Percentiles rank a stretch among this genome's conserved stretches.
phyloP scores from a whole-genome alignment of 345 rosid genomes.

The Acer campestre region DNA sequence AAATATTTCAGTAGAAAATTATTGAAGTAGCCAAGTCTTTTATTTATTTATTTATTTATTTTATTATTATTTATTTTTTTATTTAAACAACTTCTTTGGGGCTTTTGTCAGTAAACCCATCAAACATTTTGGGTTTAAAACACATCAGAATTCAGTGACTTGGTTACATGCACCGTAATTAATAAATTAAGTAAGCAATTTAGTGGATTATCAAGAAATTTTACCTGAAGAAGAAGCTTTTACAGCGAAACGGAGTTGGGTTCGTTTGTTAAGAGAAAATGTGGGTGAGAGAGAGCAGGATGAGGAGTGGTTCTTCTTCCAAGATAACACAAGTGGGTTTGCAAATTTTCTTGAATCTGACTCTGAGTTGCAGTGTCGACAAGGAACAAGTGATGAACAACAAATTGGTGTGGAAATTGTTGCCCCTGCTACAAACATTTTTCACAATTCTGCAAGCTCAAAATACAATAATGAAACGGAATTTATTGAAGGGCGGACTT shows the following conservation, averaged over 20 bases:
- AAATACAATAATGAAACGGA: not conserved
- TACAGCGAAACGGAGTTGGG: conserved; percentile 23
- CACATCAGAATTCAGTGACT: too few relatives aligned
- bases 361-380: conserved; percentile 19
- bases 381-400: conserved; percentile 19
- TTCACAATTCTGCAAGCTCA: conserved; percentile 6
- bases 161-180: not conserved
- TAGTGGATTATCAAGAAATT: not conserved
- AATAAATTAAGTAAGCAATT: not conserved
- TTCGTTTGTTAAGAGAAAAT: not conserved
- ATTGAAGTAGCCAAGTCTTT: too few relatives aligned
- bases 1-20: too few relatives aligned
- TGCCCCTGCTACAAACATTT: conserved; percentile 29
- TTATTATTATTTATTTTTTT: too few relatives aligned
- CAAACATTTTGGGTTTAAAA: too few relatives aligned
- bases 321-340: conserved; percentile 10
- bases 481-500: conserved; percentile 1
- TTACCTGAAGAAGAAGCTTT: conserved; percentile 57
- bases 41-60: too few relatives aligned
- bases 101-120: too few relatives aligned
- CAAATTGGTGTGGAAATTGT: conserved; percentile 32
- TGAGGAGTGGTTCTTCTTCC: not conserved
- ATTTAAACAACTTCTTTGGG: too few relatives aligned
- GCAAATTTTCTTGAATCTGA: conserved; percentile 11
- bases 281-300: conserved; percentile 28